A percentile compares a stretch with the other conserved stretches of the same genome.
Conservation (phyloP, 2,329 filamentous ascomycete species). For the Penicillium italicum region DNA sequence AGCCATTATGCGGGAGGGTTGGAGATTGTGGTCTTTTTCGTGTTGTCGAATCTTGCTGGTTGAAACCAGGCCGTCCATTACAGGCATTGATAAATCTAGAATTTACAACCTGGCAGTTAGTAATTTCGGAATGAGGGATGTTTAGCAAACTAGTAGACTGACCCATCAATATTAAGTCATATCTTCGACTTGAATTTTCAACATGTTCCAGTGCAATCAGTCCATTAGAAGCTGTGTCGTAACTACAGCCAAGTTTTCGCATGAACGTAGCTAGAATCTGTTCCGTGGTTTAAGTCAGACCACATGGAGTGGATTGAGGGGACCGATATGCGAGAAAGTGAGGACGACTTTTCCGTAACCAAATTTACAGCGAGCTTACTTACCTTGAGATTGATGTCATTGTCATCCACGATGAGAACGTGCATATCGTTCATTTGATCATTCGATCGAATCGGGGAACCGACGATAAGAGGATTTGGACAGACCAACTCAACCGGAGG, state of each 20-base stretch:
- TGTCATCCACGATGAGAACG: slow-evolving; percentile 43
- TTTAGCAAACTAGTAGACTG: not conserved
- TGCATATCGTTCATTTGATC: slow-evolving; percentile 9
- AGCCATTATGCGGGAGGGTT: slow-evolving; percentile 29
- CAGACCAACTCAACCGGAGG: not conserved
- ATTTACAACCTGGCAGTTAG: not conserved
- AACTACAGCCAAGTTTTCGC: slow-evolving; percentile 35
- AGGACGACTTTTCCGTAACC: not conserved
- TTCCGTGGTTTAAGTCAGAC: not conserved
- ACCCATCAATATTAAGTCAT: slow-evolving; percentile 39
- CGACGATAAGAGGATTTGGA: not conserved
- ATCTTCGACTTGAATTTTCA: slow-evolving; percentile 25
- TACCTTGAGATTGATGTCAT: slow-evolving; percentile 41
- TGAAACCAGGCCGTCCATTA: slow-evolving; percentile 45
- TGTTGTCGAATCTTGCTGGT: slow-evolving; percentile 40
- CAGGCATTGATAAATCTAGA: slow-evolving; percentile 45
- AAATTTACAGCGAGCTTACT: not conserved
- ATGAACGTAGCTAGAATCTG: slow-evolving; percentile 39
- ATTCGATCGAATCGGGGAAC: not conserved
- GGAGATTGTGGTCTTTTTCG: slow-evolving; percentile 27
- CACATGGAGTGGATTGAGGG: no score
- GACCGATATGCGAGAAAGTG: not conserved
- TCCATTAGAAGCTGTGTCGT: slow-evolving; percentile 40
- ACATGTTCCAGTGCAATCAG: slow-evolving; percentile 39
- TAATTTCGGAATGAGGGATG: not conserved